These are phyloP conservation scores for Obba rivulosa DNA, from an alignment of 768 basidiomycete species.

Conservation along the genomic window DNA sequence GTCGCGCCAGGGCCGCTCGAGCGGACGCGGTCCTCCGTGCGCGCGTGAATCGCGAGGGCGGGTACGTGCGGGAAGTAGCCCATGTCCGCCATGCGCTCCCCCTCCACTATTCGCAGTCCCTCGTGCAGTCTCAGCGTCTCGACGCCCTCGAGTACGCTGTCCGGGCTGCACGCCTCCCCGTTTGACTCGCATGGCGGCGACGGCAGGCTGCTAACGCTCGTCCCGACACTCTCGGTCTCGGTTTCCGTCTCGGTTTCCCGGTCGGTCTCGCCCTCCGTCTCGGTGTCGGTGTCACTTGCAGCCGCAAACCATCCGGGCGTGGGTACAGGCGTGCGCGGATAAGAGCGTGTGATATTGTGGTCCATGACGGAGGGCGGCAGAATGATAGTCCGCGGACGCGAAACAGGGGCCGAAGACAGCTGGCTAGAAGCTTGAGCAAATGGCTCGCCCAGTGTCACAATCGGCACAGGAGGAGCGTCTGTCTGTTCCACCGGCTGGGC, in stretches of 20 bases:
- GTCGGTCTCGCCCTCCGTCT: slow-evolving; percentile 10
- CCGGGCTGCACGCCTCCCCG: background rate
- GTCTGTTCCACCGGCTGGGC: slow-evolving; percentile 10
- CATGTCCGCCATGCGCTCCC: too few relatives aligned
- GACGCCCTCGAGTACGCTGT: slow-evolving; percentile 1
- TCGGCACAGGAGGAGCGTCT: slow-evolving; percentile 12
- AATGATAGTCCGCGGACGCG: background rate
- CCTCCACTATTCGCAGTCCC: background rate
- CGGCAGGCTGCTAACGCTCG: slow-evolving; percentile 15
- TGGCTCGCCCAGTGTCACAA: background rate
- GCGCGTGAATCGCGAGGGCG: background rate
- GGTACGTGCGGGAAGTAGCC: slow-evolving; percentile 16
- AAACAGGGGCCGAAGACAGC: too few relatives aligned
- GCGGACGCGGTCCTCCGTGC: background rate
- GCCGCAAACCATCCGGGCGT: slow-evolving; percentile 13
- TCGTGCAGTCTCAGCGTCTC: slow-evolving; percentile 4
- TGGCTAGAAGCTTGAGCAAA: background rate
- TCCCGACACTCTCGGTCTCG: slow-evolving; percentile 20
- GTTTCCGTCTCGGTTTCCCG: slow-evolving; percentile 20
- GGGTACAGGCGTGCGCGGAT: slow-evolving; percentile 6
- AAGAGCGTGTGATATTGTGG: too few relatives aligned
- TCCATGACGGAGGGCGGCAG: background rate
- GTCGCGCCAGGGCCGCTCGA: slow-evolving; percentile 15
- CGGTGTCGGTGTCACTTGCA: slow-evolving; percentile 13
- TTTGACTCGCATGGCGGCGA: slow-evolving; percentile 8